phyloP scores from a whole-genome alignment of 2,329 filamentous ascomycete species.

The Ciborinia camelliae region DNA sequence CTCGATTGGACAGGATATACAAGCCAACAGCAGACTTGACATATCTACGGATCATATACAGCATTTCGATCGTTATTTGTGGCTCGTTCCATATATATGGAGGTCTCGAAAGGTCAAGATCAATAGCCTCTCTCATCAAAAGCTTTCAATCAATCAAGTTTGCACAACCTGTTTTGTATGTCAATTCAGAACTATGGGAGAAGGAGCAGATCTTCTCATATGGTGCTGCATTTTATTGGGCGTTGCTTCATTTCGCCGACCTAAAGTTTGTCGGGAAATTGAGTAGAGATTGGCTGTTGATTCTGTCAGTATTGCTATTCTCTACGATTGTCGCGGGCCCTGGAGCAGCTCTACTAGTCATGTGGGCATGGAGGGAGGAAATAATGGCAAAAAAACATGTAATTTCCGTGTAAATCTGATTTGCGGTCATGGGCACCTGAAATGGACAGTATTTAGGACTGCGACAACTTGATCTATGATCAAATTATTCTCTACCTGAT shows the following conservation, averaged over 20 bases:
- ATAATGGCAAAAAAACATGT: constrained; percentile 29
- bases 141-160: background rate
- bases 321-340: constrained; percentile 33
- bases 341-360: constrained; percentile 34
- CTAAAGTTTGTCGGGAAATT: constrained; percentile 38
- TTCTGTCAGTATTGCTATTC: constrained; percentile 26
- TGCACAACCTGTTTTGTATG: background rate
- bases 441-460: background rate
- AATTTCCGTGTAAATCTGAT: background rate
- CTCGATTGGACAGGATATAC: background rate
- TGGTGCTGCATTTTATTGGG: constrained; percentile 35
- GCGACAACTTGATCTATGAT: background rate
- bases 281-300: constrained; percentile 17
- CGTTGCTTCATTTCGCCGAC: constrained; percentile 37
- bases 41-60: constrained; percentile 25
- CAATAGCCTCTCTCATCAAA: constrained; percentile 18
- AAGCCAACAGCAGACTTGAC: constrained; percentile 21
- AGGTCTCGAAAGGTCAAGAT: constrained; percentile 28
- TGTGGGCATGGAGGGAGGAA: constrained; percentile 40
- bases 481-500: background rate
- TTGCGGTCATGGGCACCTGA: no score
- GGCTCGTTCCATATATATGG: constrained; percentile 24
- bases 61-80: background rate
- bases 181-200: background rate
- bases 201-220: constrained; percentile 25